phyloP scores from a whole-genome alignment of 345 rosid genomes.

The Salix arbutifolia region DNA sequence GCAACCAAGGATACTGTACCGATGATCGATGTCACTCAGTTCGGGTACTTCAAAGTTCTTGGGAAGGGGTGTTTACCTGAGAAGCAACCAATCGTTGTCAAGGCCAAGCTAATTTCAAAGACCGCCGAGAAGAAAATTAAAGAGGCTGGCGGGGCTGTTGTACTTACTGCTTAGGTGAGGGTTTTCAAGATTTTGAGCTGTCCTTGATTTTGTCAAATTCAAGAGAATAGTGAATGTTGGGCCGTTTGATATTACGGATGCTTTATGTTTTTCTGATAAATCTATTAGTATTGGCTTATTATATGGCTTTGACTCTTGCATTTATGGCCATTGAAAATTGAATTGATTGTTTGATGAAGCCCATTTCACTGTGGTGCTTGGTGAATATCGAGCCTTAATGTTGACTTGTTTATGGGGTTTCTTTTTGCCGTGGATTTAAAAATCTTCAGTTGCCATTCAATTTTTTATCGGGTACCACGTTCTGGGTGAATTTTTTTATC shows the following conservation, averaged over 20 bases:
- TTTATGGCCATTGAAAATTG: background rate
- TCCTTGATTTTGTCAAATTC: background rate
- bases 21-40: constrained; percentile 23
- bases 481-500: too few species aligned
- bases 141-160: constrained; percentile 29
- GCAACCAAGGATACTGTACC: constrained; percentile 18
- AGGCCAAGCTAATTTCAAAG: constrained; percentile 27
- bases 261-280: too few species aligned
- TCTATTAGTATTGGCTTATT: too few species aligned
- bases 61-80: constrained; percentile 26
- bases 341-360: background rate
- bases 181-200: background rate
- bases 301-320: background rate
- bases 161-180: constrained; percentile 23
- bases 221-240: background rate
- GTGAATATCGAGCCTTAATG: background rate
- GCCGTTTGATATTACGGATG: background rate
- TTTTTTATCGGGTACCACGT: too few species aligned
- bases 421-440: background rate
- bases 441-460: background rate
- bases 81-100: constrained; percentile 25
- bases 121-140: constrained; percentile 31
- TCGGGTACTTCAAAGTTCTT: constrained; percentile 26
- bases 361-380: too few species aligned
- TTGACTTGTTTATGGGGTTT: background rate